Evolutionary conservation across 2,329 filamentous ascomycete genomes (phyloP), one percentile per base, ranked within the genome.

Genomic region (Periconia sp.): DNA sequence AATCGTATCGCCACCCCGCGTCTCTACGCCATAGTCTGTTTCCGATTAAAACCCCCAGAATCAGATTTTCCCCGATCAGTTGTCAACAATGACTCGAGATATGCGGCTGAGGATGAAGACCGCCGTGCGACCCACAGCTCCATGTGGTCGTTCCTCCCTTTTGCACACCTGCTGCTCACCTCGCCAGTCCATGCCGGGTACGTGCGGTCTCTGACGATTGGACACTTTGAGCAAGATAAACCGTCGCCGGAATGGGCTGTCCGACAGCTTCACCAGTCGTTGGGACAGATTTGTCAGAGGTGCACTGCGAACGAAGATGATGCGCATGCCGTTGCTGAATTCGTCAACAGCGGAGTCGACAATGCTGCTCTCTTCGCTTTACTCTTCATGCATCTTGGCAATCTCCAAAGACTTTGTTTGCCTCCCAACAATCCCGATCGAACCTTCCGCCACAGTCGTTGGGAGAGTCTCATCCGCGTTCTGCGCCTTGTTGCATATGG

Each of bases 1-100:
- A 51, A 48, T 20, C 43, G 53, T 15, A 43, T 55, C 17, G 48
- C 44, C 11, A 55, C 37, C 13, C 41, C 53, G 6, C 45, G 48
- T 41, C 40, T 55, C n/a, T 55, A 55, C 31, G 14, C 43, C 2
- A 10, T 23, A 13, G 41, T 54, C 19, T 19, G 3, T n/a, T 18
- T 45, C 14, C 23, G 17, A 13, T 9, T 3, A 18, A 20, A 23
- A 19, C 42, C 19, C 6, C 19, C 13, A 9, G 41, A 18, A 7
- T 3, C 13, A 20, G 3, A 43, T 14, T 33, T 14, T 7, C 31
- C 31, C n/a, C n/a, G n/a, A n/a, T n/a, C n/a, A n/a, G n/a, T n/a
- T n/a, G n/a, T n/a, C n/a, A n/a, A n/a, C n/a, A n/a, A n/a, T n/a
- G n/a, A n/a, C n/a, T n/a, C n/a, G 23, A 27, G 23, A 27, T 8